A percentile compares a stretch with the other conserved stretches of the same genome.
Evolutionary conservation across 306 rosid genomes (phyloP).

Genomic region (Acacia confusa): DNA sequence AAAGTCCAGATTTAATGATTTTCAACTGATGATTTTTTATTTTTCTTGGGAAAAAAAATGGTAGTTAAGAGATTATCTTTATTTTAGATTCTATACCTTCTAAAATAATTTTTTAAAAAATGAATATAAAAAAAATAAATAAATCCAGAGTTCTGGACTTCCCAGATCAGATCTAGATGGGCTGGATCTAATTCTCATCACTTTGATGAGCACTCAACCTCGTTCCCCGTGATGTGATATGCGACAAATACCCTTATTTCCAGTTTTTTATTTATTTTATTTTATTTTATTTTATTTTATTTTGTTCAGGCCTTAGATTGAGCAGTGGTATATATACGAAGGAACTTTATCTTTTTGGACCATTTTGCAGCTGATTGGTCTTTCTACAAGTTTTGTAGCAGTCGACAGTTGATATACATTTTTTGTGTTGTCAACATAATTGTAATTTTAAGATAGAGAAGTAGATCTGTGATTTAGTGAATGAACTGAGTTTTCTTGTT

Average conservation of each 20-base stretch:
- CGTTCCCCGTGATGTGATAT: not conserved
- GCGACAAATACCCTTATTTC: not conserved
- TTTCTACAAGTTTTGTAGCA: conserved; percentile 49
- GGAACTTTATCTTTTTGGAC: conserved; percentile 44
- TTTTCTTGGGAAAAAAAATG: too few relatives aligned
- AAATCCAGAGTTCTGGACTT: too few relatives aligned
- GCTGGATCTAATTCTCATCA: too few relatives aligned
- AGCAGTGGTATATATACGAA: conserved; percentile 37
- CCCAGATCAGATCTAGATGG: too few relatives aligned
- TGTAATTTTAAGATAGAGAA: conserved; percentile 45
- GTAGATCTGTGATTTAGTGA: conserved; percentile 39
- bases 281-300: too few relatives aligned
- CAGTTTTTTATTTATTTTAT: not conserved
- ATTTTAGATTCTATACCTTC: too few relatives aligned
- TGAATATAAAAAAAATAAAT: too few relatives aligned
- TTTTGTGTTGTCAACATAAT: conserved; percentile 34
- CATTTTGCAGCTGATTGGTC: conserved; percentile 48
- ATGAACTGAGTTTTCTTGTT: conserved; percentile 23
- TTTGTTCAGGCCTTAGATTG: conserved; percentile 43
- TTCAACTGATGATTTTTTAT: too few relatives aligned
- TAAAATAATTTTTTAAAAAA: too few relatives aligned
- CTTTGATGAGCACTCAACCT: too few relatives aligned
- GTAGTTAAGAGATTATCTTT: too few relatives aligned
- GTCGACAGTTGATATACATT: conserved; percentile 46
- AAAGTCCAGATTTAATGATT: too few relatives aligned